Percentiles rank a stretch among this genome's conserved stretches.
phyloP scores from a whole-genome alignment of 139 green algal species.

The Haematococcus lacustris region DNA sequence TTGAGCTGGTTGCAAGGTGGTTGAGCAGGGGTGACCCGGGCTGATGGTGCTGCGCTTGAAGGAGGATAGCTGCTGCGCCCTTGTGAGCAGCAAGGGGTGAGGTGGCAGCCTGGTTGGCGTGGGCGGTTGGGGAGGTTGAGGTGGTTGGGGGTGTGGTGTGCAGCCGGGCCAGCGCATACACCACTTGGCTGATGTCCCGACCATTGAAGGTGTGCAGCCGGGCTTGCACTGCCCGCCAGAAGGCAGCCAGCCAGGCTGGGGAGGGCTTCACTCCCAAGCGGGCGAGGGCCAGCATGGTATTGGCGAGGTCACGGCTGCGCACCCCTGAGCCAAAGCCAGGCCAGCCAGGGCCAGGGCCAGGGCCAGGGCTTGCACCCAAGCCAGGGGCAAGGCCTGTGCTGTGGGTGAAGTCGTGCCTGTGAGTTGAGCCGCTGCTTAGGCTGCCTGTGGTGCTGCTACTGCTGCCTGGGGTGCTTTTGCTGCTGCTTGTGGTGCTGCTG shows the following conservation, averaged over 20 bases:
- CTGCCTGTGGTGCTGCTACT: too few relatives aligned
- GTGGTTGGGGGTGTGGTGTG: not conserved
- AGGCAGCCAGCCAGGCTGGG: conserved; percentile 17
- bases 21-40: too few relatives aligned
- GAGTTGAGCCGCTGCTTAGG: not conserved
- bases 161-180: conserved; percentile 26
- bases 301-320: conserved; percentile 25
- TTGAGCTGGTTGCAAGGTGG: not conserved
- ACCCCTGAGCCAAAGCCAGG: not conserved
- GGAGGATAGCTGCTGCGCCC: not conserved
- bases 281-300: conserved; percentile 18
- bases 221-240: not conserved
- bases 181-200: conserved; percentile 21
- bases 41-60: too few relatives aligned
- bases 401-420: not conserved
- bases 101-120: not conserved
- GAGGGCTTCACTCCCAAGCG: conserved; percentile 17
- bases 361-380: not conserved
- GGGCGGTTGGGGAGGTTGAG: not conserved
- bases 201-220: conserved; percentile 12
- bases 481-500: too few relatives aligned
- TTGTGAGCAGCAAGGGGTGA: not conserved
- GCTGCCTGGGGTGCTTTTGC: too few relatives aligned
- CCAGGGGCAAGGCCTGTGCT: not conserved
- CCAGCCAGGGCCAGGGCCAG: not conserved